phyloP scores from a whole-genome alignment of 2,329 filamentous ascomycete genomes.

The Xylariaceae sp. region DNA sequence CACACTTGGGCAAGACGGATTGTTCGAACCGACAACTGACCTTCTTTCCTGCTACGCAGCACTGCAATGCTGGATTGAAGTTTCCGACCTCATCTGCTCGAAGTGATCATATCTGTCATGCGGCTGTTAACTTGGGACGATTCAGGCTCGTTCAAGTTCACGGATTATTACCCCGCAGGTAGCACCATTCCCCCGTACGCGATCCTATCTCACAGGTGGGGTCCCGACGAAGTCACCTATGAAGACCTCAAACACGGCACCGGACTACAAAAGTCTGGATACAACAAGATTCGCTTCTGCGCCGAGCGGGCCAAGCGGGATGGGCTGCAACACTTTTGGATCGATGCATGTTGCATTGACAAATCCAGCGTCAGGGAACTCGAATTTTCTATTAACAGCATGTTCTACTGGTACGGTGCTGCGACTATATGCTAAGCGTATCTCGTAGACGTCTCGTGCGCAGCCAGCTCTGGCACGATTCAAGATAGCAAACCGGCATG shows the following conservation, averaged over 20 bases:
- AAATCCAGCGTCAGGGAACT: slow-evolving; percentile 4
- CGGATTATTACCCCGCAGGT: slow-evolving; percentile 1
- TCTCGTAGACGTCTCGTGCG: background rate
- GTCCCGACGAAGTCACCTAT: slow-evolving; percentile 3
- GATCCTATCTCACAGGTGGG: slow-evolving; percentile 1
- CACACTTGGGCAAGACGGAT: too few species aligned
- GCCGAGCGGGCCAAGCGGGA: background rate
- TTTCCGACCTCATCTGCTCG: too few species aligned
- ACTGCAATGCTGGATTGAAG: too few species aligned
- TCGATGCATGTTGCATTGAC: slow-evolving; percentile 6
- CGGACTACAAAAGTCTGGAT: background rate
- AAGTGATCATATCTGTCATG: slow-evolving; percentile 2
- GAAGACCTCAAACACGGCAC: background rate
- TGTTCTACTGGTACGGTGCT: slow-evolving; percentile 7
- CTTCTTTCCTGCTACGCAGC: too few species aligned
- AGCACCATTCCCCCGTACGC: slow-evolving; percentile 2
- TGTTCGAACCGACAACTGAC: too few species aligned
- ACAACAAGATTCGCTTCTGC: slow-evolving; percentile 3
- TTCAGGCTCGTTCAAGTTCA: background rate
- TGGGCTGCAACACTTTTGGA: background rate
- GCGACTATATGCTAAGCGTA: background rate
- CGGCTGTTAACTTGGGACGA: slow-evolving; percentile 1
- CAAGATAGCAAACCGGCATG: too few species aligned
- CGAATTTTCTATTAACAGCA: slow-evolving; percentile 4
- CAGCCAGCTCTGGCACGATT: too few species aligned